A percentile compares a stretch with the other conserved stretches of the same genome.
Evolutionary conservation across 129 eudicot genomes (phyloP).

Genomic region (Calendula officinalis): DNA sequence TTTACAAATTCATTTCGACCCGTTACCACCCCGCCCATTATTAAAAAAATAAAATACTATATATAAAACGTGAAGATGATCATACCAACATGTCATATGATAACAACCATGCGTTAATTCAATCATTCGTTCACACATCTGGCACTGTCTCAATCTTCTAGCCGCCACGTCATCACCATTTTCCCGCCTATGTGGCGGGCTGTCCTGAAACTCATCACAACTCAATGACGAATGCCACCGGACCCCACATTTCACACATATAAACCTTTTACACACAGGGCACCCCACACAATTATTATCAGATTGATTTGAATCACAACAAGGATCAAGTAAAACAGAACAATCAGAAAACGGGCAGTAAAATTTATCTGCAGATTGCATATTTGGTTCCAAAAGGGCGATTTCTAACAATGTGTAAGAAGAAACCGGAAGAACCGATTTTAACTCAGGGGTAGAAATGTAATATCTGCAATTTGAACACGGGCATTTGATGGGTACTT

Average conservation of each 20-base stretch:
- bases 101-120: slow-evolving; percentile 68
- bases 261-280: slow-evolving; percentile 62
- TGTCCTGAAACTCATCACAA: slow-evolving; percentile 71
- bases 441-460: slow-evolving; percentile 64
- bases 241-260: slow-evolving; percentile 80
- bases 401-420: slow-evolving; percentile 55
- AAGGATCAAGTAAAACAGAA: slow-evolving; percentile 60
- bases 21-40: too few relatives aligned
- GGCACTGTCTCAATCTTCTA: slow-evolving; percentile 68
- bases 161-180: slow-evolving; percentile 40
- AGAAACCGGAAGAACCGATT: slow-evolving; percentile 66
- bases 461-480: slow-evolving; percentile 59
- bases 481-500: slow-evolving; percentile 79
- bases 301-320: slow-evolving; percentile 43
- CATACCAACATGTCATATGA: slow-evolving; percentile 88
- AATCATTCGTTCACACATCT: slow-evolving; percentile 66
- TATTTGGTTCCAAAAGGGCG: slow-evolving; percentile 49
- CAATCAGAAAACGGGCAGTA: slow-evolving; percentile 77
- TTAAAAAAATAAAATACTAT: background rate
- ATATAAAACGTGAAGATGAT: background rate
- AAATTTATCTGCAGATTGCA: slow-evolving; percentile 37
- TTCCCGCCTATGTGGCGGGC: slow-evolving; percentile 54
- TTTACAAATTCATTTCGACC: too few relatives aligned
- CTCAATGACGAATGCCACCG: slow-evolving; percentile 78
- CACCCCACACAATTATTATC: slow-evolving; percentile 64